Conservation (phyloP, 164 flowering plant species). For the Nymphaea thermarum region DNA sequence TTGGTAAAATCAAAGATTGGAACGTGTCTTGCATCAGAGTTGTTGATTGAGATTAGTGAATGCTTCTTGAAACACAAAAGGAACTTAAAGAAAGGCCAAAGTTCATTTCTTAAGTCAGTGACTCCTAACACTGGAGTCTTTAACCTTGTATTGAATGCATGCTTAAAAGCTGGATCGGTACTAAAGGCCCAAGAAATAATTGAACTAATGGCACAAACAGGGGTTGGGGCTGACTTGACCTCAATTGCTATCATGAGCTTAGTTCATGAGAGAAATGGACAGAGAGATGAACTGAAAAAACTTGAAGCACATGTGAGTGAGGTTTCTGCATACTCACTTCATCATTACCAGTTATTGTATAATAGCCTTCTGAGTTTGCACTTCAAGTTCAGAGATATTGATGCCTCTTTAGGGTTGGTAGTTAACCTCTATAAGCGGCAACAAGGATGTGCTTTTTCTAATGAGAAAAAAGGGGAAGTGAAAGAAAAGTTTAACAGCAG, state of each 20-base stretch:
- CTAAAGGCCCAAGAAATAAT: constrained; percentile 55
- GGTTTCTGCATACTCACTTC: constrained; percentile 22
- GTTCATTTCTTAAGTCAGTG: constrained; percentile 12
- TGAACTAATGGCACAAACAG: constrained; percentile 49
- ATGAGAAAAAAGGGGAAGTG: neutral
- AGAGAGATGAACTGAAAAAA: constrained; percentile 59
- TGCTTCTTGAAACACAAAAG: constrained; percentile 9
- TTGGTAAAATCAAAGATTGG: constrained; percentile 70
- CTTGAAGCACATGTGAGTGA: constrained; percentile 34
- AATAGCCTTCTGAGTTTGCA: constrained; percentile 63
- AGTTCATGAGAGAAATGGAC: constrained; percentile 64
- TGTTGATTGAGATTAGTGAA: constrained; percentile 61
- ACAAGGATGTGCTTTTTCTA: constrained; percentile 10
- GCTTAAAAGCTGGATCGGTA: constrained; percentile 39
- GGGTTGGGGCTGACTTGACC: constrained; percentile 58
- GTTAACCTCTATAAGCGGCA: constrained; percentile 21
- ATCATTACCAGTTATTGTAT: constrained; percentile 52
- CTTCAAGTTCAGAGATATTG: constrained; percentile 58
- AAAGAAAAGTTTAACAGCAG: constrained; percentile 8
- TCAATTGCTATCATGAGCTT: constrained; percentile 39
- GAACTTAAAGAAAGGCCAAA: constrained; percentile 7
- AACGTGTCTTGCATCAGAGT: constrained; percentile 46
- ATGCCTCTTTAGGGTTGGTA: constrained; percentile 53
- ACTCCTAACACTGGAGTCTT: constrained; percentile 52
- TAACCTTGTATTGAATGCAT: constrained; percentile 75